These are phyloP conservation scores for Brassica juncea DNA, from an alignment of 345 rosid species.

Conservation along the genomic window DNA sequence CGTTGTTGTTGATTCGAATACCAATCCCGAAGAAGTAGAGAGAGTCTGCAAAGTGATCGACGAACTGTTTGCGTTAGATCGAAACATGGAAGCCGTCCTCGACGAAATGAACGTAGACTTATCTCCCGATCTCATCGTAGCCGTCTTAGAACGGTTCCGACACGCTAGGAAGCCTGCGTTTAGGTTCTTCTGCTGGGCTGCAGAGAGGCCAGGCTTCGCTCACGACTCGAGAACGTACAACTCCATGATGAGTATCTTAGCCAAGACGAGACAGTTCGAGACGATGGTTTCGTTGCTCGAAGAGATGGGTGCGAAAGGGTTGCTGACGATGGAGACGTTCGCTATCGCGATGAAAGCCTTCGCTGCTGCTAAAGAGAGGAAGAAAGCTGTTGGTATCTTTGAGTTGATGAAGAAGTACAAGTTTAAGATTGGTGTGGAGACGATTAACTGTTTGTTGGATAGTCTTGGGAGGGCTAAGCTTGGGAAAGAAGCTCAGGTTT, in stretches of 20 bases:
- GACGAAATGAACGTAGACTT: slow-evolving; percentile 67
- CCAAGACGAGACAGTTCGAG: slow-evolving; percentile 79
- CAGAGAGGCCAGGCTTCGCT: slow-evolving; percentile 51
- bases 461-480: slow-evolving; percentile 84
- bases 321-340: slow-evolving; percentile 73
- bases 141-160: slow-evolving; percentile 61
- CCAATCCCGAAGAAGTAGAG: slow-evolving; percentile 57
- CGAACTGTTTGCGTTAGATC: slow-evolving; percentile 74
- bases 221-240: slow-evolving; percentile 83
- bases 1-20: slow-evolving; percentile 33
- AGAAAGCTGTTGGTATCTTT: slow-evolving; percentile 81
- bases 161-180: slow-evolving; percentile 90
- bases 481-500: slow-evolving; percentile 71
- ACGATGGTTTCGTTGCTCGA: slow-evolving; percentile 82
- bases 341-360: slow-evolving; percentile 71
- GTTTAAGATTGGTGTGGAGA: slow-evolving; percentile 63
- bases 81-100: slow-evolving; percentile 91
- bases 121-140: slow-evolving; percentile 60
- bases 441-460: slow-evolving; percentile 74
- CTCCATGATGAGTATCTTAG: slow-evolving; percentile 72
- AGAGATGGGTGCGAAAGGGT: slow-evolving; percentile 74
- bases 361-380: slow-evolving; percentile 89
- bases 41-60: slow-evolving; percentile 87
- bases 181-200: slow-evolving; percentile 87
- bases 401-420: slow-evolving; percentile 90